A percentile compares a stretch with the other conserved stretches of the same genome.
phyloP scores from a whole-genome alignment of 805 yeast genomes.

The Kuraishia ogatae region DNA sequence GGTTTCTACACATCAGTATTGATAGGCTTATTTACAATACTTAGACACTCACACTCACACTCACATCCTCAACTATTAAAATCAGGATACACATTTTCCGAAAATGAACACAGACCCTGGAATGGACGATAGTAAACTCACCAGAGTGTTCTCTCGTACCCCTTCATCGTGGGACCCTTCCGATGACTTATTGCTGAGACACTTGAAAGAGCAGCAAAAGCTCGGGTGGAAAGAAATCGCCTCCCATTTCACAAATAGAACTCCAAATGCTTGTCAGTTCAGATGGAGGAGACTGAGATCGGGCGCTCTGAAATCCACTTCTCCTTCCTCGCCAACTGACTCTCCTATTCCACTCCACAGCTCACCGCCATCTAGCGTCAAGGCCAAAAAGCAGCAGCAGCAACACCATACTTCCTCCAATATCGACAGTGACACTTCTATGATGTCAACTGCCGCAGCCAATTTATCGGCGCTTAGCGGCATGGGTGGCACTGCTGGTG shows the following conservation, averaged over 20 bases:
- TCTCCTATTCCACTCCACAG: conserved; percentile 4
- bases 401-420: background rate
- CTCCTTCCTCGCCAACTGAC: conserved; percentile 9
- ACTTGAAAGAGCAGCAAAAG: conserved; percentile 71
- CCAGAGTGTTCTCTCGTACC: conserved; percentile 6
- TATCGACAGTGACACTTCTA: background rate
- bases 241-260: conserved; percentile 64
- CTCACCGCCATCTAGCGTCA: background rate
- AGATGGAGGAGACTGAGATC: conserved; percentile 71
- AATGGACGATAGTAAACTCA: conserved; percentile 1
- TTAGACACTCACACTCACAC: too few relatives aligned
- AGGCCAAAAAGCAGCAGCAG: background rate
- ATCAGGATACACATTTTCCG: too few relatives aligned
- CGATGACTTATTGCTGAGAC: conserved; percentile 64
- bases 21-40: too few relatives aligned
- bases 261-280: conserved; percentile 86
- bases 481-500: background rate
- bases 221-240: conserved; percentile 89
- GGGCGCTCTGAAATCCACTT: conserved; percentile 25
- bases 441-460: background rate
- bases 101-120: background rate
- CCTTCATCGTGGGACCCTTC: conserved; percentile 62
- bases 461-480: background rate
- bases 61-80: too few relatives aligned
- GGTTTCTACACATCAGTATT: too few relatives aligned